Evolutionary conservation across 257 asterid genomes (phyloP), one percentile per base, ranked within the genome.

Genomic region (Cordia subcordata): DNA sequence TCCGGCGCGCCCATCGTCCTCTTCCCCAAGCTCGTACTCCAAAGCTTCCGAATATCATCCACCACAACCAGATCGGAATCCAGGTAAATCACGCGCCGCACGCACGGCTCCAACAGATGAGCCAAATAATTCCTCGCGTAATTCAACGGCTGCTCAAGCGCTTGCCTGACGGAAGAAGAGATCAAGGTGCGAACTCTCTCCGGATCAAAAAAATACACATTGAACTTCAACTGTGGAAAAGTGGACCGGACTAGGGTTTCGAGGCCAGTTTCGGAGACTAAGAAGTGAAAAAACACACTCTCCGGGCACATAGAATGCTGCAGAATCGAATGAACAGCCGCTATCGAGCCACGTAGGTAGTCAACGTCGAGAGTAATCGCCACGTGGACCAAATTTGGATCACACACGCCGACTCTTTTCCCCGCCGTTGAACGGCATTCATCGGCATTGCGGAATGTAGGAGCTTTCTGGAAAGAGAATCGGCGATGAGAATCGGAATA

Each of bases 281-380:
- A 67, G 68, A 90, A 85, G 69, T 90, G 98, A 69, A 90, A 87
- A 58, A 90, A 90, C 2, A 87, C 80, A 67, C 77, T 85, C 60
- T 85, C 83, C 0, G 98, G 98, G 49, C 98, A 90, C 61, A 57
- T 75, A 5, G 96, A 75, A 51, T 90, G 91, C 73, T 87, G 94
- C 9, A 90, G 72, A 69, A 87, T 69, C 15, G 98, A 90, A 74
- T 90, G 95, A 17, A 90, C 96, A 35, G 94, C 97, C 8, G 97
- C 97, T 58, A 90, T 81, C 38, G 97, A 90, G 35, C 98, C 98
- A 0, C 98, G 95, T 9, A 90, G 79, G 23, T 90, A 90, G 51
- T 82, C 96, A 4, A 80, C 73, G 60, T 90, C 98, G 67, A 90
- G 94, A 17, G 98, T 90, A 55, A 90, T 83, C 44, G 98, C 98